These are phyloP conservation scores for Tolypocladium ophioglossoides DNA, from an alignment of 2,329 filamentous ascomycete species.

Conservation along the genomic window DNA sequence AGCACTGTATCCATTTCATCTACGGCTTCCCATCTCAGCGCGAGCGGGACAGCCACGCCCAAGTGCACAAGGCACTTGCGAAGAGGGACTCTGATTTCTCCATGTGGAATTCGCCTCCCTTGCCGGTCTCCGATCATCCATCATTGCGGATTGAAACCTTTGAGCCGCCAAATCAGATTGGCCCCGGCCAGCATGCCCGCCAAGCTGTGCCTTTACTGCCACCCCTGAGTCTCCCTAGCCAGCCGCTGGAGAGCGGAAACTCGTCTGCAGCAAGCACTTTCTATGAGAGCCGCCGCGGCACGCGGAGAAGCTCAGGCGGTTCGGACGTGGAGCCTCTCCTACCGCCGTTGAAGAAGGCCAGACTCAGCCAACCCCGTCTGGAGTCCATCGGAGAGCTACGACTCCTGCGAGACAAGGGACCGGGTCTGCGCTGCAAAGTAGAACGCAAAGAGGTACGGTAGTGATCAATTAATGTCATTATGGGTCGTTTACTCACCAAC, in stretches of 20 bases:
- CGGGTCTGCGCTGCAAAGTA: conserved; percentile 41
- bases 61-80: conserved; percentile 27
- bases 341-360: conserved; percentile 43
- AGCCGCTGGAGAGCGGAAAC: conserved; percentile 4
- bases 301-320: conserved; percentile 30
- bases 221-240: conserved; percentile 5
- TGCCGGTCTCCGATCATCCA: background rate
- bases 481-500: background rate
- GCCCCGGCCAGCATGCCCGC: background rate
- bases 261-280: conserved; percentile 21
- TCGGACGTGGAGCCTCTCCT: conserved; percentile 40
- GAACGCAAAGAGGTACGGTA: conserved; percentile 32
- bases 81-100: conserved; percentile 37
- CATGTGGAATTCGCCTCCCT: conserved; percentile 12
- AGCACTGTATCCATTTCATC: conserved; percentile 45
- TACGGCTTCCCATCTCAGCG: conserved; percentile 42
- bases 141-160: conserved; percentile 1
- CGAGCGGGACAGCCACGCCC: conserved; percentile 41
- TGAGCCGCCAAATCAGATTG: background rate
- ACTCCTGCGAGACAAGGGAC: conserved; percentile 33
- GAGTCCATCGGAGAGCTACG: conserved; percentile 47
- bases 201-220: conserved; percentile 3
- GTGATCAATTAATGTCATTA: background rate
- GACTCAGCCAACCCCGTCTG: conserved; percentile 40
- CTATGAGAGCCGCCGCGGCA: conserved; percentile 23